Percentiles rank a stretch among this genome's conserved stretches.
Conservation (phyloP, 352 stramenopile genomes). For the Globisporangium camurandrum region DNA sequence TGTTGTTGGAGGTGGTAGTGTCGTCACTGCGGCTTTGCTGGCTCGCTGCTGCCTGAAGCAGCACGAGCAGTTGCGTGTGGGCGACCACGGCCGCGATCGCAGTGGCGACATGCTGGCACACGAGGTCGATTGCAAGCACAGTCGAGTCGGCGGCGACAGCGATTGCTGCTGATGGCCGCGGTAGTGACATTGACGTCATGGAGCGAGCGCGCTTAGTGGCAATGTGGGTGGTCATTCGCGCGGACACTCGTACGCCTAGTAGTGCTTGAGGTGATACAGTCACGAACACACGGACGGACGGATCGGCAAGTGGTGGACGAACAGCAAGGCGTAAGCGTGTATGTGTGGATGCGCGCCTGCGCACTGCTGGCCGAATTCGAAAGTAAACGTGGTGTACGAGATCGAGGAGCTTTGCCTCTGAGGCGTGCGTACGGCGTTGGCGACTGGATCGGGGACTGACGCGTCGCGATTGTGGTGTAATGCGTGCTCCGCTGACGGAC, state of each 20-base stretch:
- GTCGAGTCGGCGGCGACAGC: neutral
- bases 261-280: neutral
- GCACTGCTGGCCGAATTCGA: conserved; percentile 13
- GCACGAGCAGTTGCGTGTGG: conserved; percentile 8
- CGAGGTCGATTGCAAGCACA: neutral
- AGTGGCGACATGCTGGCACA: conserved; percentile 2
- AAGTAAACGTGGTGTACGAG: conserved; percentile 4
- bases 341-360: conserved; percentile 1
- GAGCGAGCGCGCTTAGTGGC: conserved; percentile 6
- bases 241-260: too few relatives aligned
- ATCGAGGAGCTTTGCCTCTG: too few relatives aligned
- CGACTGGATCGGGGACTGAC: neutral
- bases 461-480: neutral
- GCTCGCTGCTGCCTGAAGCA: too few relatives aligned
- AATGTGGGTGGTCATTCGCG: too few relatives aligned
- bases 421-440: too few relatives aligned
- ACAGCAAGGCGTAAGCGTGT: neutral
- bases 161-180: neutral
- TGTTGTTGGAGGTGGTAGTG: neutral
- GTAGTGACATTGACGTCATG: neutral
- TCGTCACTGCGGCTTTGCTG: neutral
- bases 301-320: neutral
- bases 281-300: neutral
- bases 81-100: conserved; percentile 5
- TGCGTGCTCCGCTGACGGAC: neutral